Evolutionary conservation across 148 eudicot genomes (phyloP).

Genomic region (Euryodendron excelsum): DNA sequence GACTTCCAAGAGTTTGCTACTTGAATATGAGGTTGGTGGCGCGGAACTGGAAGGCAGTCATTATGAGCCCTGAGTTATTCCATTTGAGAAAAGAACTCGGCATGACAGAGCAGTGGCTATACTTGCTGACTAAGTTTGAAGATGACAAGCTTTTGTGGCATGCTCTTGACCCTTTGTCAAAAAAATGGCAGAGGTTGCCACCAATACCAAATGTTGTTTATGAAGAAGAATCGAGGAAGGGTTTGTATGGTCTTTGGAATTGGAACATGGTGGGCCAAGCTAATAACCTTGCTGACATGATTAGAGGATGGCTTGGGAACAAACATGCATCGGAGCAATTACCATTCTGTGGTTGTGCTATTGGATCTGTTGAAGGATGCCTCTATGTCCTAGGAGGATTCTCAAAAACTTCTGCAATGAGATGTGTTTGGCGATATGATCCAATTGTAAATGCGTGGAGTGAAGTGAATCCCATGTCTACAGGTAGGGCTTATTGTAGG

Average conservation of each 20-base stretch:
- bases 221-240: slow-evolving; percentile 47
- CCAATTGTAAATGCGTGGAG: slow-evolving; percentile 72
- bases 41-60: slow-evolving; percentile 68
- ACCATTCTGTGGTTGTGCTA: slow-evolving; percentile 78
- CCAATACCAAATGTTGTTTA: slow-evolving; percentile 52
- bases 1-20: slow-evolving; percentile 67
- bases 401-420: slow-evolving; percentile 55
- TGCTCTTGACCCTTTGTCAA: slow-evolving; percentile 80
- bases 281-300: slow-evolving; percentile 52
- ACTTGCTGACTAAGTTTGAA: slow-evolving; percentile 53
- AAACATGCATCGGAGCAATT: slow-evolving; percentile 42
- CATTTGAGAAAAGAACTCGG: slow-evolving; percentile 64
- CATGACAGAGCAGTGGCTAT: slow-evolving; percentile 83
- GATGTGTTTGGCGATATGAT: slow-evolving; percentile 70
- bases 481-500: slow-evolving; percentile 78
- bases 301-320: slow-evolving; percentile 74
- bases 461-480: slow-evolving; percentile 65
- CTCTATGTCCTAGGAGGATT: slow-evolving; percentile 87
- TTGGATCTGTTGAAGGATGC: slow-evolving; percentile 71
- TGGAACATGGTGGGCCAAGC: slow-evolving; percentile 61
- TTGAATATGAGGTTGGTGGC: slow-evolving; percentile 64
- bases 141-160: slow-evolving; percentile 60
- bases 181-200: slow-evolving; percentile 73
- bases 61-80: slow-evolving; percentile 58
- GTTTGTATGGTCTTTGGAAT: slow-evolving; percentile 41